Conservation (phyloP, 1,139 yeast species). For the Yamadazyma blattariae region DNA sequence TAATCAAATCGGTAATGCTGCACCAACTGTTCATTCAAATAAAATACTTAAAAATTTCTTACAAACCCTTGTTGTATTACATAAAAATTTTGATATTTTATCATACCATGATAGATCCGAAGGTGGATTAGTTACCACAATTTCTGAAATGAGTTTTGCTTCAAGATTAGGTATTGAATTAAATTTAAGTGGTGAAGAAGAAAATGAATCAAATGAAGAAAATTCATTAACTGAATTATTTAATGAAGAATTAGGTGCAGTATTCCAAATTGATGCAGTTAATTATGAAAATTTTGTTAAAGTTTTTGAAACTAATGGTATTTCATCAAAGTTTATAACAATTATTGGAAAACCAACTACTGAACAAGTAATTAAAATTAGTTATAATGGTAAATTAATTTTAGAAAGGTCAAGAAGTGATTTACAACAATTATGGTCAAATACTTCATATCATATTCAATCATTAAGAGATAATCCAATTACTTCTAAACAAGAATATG, state of each 20-base stretch:
- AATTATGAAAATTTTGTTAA: constrained; percentile 55
- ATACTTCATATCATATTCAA: constrained; percentile 89
- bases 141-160: constrained; percentile 96
- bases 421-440: constrained; percentile 83
- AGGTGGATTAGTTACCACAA: constrained; percentile 88
- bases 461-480: constrained; percentile 91
- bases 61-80: constrained; percentile 66
- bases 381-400: constrained; percentile 44
- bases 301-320: constrained; percentile 55
- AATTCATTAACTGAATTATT: constrained; percentile 59
- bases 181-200: constrained; percentile 32
- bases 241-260: constrained; percentile 95
- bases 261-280: constrained; percentile 72
- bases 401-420: constrained; percentile 60
- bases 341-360: constrained; percentile 63
- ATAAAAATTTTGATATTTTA: constrained; percentile 62
- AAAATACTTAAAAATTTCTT: constrained; percentile 64
- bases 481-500: constrained; percentile 84
- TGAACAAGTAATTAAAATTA: constrained; percentile 51
- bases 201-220: constrained; percentile 37
- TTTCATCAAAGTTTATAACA: constrained; percentile 50
- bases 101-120: constrained; percentile 97
- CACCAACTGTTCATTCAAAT: constrained; percentile 82
- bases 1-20: constrained; percentile 75
- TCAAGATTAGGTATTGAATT: constrained; percentile 76